A percentile compares a stretch with the other conserved stretches of the same genome.
phyloP scores from a whole-genome alignment of 2,329 filamentous ascomycete genomes.

The Gremmenia infestans region DNA sequence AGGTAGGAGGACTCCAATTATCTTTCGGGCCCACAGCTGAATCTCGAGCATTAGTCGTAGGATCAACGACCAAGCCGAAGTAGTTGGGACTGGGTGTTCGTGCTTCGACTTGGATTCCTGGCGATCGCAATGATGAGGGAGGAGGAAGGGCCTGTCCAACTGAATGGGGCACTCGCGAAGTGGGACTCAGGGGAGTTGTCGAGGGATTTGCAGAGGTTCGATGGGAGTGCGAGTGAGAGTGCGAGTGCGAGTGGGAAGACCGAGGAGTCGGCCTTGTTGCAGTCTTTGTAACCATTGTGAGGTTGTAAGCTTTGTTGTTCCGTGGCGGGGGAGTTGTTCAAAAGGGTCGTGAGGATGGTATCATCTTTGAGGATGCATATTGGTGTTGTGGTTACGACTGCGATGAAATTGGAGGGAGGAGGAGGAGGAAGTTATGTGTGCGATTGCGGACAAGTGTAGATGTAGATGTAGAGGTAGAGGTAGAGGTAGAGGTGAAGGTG shows the following conservation, averaged over 20 bases:
- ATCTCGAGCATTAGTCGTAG: conserved; percentile 55
- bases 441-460: background rate
- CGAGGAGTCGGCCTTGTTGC: conserved; percentile 26
- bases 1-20: conserved; percentile 71
- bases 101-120: conserved; percentile 17
- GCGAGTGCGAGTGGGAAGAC: conserved; percentile 24
- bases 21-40: conserved; percentile 59
- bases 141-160: conserved; percentile 27
- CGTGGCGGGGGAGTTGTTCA: background rate
- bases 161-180: conserved; percentile 21
- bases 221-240: conserved; percentile 22
- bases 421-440: background rate
- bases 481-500: too few species aligned
- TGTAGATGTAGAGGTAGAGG: too few species aligned
- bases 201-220: conserved; percentile 17
- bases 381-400: background rate
- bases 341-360: background rate
- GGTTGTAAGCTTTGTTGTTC: conserved; percentile 31
- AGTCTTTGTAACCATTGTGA: conserved; percentile 28
- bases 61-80: conserved; percentile 70
- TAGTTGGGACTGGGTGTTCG: conserved; percentile 73
- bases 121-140: conserved; percentile 21
- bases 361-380: conserved; percentile 10
- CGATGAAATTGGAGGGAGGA: background rate
- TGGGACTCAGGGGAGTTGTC: conserved; percentile 20